Percentiles rank a stretch among this genome's conserved stretches.
Conservation (phyloP, 495 filamentous ascomycete genomes). For the Aspergillus nidulans region DNA sequence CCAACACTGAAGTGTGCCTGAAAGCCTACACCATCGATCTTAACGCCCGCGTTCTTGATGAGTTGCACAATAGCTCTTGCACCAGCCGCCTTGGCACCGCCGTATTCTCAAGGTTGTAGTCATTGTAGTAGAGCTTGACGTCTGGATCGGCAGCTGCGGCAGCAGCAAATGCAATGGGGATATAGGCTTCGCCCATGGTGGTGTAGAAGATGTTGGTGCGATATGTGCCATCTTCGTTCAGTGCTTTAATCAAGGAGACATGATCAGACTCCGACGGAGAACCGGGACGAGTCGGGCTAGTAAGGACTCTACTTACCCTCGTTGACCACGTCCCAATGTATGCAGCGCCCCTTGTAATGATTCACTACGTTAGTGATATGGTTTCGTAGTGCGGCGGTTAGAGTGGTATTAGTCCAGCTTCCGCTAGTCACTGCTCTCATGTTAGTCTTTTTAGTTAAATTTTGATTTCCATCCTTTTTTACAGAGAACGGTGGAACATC, state of each 20-base stretch:
- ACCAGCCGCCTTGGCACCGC: slow-evolving; percentile 43
- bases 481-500: background rate
- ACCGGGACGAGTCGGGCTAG: background rate
- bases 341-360: slow-evolving; percentile 53
- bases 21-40: slow-evolving; percentile 63
- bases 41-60: slow-evolving; percentile 46
- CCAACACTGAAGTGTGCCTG: slow-evolving; percentile 60
- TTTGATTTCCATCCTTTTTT: too few relatives aligned
- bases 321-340: slow-evolving; percentile 42
- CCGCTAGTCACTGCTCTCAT: slow-evolving; percentile 40
- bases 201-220: slow-evolving; percentile 40
- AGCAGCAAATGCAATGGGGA: slow-evolving; percentile 43
- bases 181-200: slow-evolving; percentile 39
- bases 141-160: slow-evolving; percentile 46
- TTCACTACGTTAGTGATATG: slow-evolving; percentile 50
- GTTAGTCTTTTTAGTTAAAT: slow-evolving; percentile 6
- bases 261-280: background rate
- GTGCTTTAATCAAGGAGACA: slow-evolving; percentile 15
- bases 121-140: slow-evolving; percentile 63
- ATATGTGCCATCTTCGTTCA: slow-evolving; percentile 45
- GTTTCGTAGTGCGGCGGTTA: slow-evolving; percentile 47
- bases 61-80: slow-evolving; percentile 49
- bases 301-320: slow-evolving; percentile 24
- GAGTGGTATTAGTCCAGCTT: slow-evolving; percentile 49
- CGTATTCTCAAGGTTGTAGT: slow-evolving; percentile 60